Evolutionary conservation across 352 stramenopile species (phyloP).

Genomic region (Globisporangium canariense): DNA sequence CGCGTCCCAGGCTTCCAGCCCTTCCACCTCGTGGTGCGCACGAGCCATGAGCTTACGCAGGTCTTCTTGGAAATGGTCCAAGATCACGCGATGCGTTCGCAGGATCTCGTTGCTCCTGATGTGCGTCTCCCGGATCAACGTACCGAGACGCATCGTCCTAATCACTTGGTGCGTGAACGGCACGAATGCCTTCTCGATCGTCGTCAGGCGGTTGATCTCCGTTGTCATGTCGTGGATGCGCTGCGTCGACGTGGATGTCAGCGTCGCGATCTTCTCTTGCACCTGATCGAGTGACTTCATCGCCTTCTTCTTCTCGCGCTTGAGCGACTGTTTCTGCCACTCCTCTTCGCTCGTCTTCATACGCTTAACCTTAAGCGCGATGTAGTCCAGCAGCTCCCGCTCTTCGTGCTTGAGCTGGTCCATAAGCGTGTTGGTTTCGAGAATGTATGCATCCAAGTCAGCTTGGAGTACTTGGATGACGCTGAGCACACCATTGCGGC

Average conservation of each 20-base stretch:
- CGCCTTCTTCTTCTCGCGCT: conserved; percentile 80
- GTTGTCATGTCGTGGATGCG: conserved; percentile 61
- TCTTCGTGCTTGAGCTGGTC: conserved; percentile 58
- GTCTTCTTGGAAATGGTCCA: conserved; percentile 58
- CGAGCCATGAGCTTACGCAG: conserved; percentile 47
- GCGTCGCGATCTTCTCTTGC: conserved; percentile 38
- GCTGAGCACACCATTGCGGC: conserved; percentile 53
- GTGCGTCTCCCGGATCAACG: conserved; percentile 39
- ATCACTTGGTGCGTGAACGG: conserved; percentile 78
- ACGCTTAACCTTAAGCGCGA: conserved; percentile 70
- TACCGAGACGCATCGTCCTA: conserved; percentile 35
- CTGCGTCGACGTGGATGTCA: conserved; percentile 45
- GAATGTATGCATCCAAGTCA: conserved; percentile 54
- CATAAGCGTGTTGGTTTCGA: conserved; percentile 63
- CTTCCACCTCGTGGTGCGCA: conserved; percentile 47
- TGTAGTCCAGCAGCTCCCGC: conserved; percentile 68
- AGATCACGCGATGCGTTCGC: conserved; percentile 35
- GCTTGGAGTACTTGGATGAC: conserved; percentile 43
- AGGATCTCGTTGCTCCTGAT: conserved; percentile 38
- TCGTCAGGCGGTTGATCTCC: conserved; percentile 56
- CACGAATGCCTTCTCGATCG: conserved; percentile 71
- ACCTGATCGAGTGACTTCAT: conserved; percentile 55
- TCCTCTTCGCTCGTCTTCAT: conserved; percentile 77
- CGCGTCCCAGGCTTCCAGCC: conserved; percentile 61
- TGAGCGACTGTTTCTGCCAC: conserved; percentile 80